Conservation (phyloP, 179 eudicot species). For the Corrigiola litoralis region DNA sequence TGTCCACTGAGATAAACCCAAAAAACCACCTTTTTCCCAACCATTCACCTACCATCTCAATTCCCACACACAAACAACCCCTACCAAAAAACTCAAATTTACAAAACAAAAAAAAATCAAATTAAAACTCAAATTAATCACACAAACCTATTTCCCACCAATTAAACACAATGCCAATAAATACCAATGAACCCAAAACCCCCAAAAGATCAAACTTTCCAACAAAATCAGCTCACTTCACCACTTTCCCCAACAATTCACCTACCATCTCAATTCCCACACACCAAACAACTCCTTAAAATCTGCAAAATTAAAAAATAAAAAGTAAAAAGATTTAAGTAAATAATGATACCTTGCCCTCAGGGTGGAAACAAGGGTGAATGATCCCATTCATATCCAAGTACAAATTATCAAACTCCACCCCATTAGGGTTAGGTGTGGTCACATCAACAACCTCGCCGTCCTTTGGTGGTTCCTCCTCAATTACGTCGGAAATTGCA, state of each 20-base stretch:
- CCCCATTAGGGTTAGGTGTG: conserved; percentile 40
- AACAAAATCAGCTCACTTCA: neutral
- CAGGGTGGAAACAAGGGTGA: conserved; percentile 54
- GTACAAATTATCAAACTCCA: conserved; percentile 44
- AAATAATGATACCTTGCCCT: conserved; percentile 30
- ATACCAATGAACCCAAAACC: neutral
- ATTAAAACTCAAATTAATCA: too few relatives aligned
- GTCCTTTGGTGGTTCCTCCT: conserved; percentile 50
- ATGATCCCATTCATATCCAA: conserved; percentile 56
- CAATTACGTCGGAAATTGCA: conserved; percentile 66
- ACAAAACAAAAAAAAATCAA: too few relatives aligned
- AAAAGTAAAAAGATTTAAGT: neutral
- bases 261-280: neutral
- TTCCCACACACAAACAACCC: too few relatives aligned
- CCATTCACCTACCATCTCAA: too few relatives aligned
- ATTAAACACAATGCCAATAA: too few relatives aligned
- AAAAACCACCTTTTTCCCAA: too few relatives aligned
- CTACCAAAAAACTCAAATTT: too few relatives aligned
- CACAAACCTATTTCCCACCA: too few relatives aligned
- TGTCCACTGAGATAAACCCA: too few relatives aligned
- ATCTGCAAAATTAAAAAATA: neutral
- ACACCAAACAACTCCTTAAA: neutral
- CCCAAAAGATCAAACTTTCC: neutral
- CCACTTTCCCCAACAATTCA: too few relatives aligned
- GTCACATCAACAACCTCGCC: conserved; percentile 52